Percentiles rank a stretch among this genome's conserved stretches.
Evolutionary conservation across 345 rosid species (phyloP).

Genomic region (Hibiscus mutabilis): DNA sequence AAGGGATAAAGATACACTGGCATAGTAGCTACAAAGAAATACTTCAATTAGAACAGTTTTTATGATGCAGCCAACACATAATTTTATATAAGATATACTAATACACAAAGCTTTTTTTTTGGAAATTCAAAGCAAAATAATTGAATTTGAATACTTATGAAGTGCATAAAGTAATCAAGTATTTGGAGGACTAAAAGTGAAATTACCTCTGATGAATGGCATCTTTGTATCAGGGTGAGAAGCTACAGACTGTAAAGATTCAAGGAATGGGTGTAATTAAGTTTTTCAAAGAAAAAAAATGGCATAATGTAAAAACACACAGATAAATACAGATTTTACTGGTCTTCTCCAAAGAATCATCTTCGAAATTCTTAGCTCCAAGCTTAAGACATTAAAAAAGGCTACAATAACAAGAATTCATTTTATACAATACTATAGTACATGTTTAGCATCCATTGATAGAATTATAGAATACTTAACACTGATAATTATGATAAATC

Average conservation of each 20-base stretch:
- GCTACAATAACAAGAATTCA: neutral
- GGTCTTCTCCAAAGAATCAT: neutral
- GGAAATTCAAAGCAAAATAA: neutral
- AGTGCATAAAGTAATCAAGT: too few relatives aligned
- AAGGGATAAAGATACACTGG: slow-evolving; percentile 44
- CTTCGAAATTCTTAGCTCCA: neutral
- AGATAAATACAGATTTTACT: neutral
- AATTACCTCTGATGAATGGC: slow-evolving; percentile 39
- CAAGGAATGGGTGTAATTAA: neutral
- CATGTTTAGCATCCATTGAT: neutral
- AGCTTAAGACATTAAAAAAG: neutral
- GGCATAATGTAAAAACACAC: neutral
- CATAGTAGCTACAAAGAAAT: slow-evolving; percentile 35
- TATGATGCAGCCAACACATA: neutral
- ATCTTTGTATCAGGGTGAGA: slow-evolving; percentile 41
- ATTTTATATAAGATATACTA: too few relatives aligned
- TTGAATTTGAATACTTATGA: neutral
- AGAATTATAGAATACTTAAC: neutral
- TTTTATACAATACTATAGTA: neutral
- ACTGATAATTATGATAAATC: too few relatives aligned
- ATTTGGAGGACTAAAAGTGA: neutral
- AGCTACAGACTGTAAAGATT: slow-evolving; percentile 42
- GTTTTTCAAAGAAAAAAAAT: neutral
- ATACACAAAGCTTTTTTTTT: too few relatives aligned
- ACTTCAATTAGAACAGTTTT: slow-evolving; percentile 10